Conservation (phyloP, 768 basidiomycete genomes). For the Hericium erinaceus region DNA sequence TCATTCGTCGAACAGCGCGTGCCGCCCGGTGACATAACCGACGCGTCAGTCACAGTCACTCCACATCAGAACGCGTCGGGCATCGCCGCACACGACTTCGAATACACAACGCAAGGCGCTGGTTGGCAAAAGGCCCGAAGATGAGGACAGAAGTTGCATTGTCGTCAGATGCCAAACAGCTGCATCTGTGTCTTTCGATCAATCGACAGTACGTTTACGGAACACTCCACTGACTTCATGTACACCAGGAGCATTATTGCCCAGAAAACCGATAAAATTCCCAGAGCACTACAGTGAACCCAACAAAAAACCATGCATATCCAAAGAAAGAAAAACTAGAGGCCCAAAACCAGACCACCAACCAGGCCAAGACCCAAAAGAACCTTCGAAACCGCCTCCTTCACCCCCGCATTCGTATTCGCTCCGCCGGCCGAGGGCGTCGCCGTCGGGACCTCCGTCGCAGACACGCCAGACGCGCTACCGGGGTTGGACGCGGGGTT, state of each 20-base stretch:
- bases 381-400: background rate
- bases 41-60: background rate
- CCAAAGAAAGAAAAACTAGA: background rate
- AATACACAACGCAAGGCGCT: too few species aligned
- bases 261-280: background rate
- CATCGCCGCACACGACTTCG: too few species aligned
- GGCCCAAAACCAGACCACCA: background rate
- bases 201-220: too few species aligned
- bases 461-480: background rate
- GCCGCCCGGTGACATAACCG: background rate
- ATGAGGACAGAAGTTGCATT: too few species aligned
- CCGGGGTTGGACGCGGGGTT: background rate
- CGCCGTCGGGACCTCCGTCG: background rate
- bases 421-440: background rate
- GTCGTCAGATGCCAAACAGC: too few species aligned
- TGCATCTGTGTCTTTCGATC: too few species aligned
- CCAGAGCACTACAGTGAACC: background rate
- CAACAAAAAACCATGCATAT: background rate
- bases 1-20: too few species aligned
- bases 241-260: background rate
- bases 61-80: too few species aligned
- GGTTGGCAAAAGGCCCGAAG: too few species aligned
- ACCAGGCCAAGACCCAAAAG: background rate
- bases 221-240: too few species aligned
- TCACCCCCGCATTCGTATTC: background rate